These are phyloP conservation scores for Penicillium psychrosexuale DNA, from an alignment of 2,329 filamentous ascomycete species.

Conservation along the genomic window DNA sequence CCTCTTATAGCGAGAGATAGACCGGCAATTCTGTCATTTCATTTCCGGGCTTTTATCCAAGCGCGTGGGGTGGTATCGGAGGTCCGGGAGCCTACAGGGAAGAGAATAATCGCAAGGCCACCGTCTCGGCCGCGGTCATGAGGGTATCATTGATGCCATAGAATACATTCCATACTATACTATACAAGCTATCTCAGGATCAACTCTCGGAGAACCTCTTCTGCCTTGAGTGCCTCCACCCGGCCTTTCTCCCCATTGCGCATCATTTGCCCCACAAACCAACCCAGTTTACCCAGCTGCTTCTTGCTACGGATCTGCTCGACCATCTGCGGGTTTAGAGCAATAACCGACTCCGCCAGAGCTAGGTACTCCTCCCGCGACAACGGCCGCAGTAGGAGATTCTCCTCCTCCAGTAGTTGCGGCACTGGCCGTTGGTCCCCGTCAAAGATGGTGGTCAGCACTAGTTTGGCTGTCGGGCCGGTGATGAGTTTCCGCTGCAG, in stretches of 20 bases:
- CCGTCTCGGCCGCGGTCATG: neutral
- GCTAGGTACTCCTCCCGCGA: constrained; percentile 54
- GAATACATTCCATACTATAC: constrained; percentile 12
- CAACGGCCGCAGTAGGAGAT: constrained; percentile 54
- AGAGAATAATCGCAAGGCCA: neutral
- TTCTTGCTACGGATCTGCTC: constrained; percentile 58
- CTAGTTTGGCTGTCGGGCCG: constrained; percentile 57
- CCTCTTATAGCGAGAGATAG: constrained; percentile 9
- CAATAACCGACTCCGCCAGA: constrained; percentile 54
- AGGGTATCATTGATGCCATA: constrained; percentile 26
- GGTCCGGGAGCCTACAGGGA: neutral
- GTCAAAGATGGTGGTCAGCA: constrained; percentile 56
- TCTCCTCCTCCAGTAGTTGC: constrained; percentile 56
- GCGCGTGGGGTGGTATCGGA: neutral
- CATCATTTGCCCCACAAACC: constrained; percentile 68
- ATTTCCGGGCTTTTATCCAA: neutral
- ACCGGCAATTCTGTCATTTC: constrained; percentile 11
- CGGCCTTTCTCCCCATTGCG: constrained; percentile 57
- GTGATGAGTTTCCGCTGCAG: constrained; percentile 48
- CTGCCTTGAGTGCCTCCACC: constrained; percentile 60
- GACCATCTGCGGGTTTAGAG: constrained; percentile 56
- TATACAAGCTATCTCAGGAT: constrained; percentile 32
- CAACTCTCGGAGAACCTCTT: constrained; percentile 52
- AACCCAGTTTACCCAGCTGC: constrained; percentile 64
- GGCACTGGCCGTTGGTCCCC: constrained; percentile 49